phyloP scores from a whole-genome alignment of 495 filamentous ascomycete species.

The Penicillium dipodomyicola region DNA sequence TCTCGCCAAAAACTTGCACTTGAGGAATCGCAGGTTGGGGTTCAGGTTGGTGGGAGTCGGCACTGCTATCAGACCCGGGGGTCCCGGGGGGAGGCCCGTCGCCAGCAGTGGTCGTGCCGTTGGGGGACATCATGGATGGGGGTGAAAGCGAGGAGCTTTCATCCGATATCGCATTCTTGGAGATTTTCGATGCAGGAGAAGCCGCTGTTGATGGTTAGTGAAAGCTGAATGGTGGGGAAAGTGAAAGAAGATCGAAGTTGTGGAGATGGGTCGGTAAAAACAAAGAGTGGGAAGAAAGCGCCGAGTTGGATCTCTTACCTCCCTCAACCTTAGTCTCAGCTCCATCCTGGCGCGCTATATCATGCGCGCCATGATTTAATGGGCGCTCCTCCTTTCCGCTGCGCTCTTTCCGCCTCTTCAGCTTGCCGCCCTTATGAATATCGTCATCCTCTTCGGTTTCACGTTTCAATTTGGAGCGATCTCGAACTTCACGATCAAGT shows the following conservation, averaged over 20 bases:
- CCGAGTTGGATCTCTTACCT: constrained; percentile 50
- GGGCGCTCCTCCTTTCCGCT: constrained; percentile 56
- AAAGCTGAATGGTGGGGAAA: constrained; percentile 13
- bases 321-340: constrained; percentile 52
- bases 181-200: constrained; percentile 48
- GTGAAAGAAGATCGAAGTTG: constrained; percentile 12
- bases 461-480: constrained; percentile 49
- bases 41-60: constrained; percentile 71
- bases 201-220: constrained; percentile 30
- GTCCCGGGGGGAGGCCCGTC: constrained; percentile 45
- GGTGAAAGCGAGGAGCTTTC: constrained; percentile 61
- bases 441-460: constrained; percentile 58
- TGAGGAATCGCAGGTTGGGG: constrained; percentile 72
- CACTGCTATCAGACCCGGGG: constrained; percentile 58
- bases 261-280: constrained; percentile 16
- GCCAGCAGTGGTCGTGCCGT: constrained; percentile 51
- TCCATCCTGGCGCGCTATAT: constrained; percentile 65
- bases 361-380: constrained; percentile 60
- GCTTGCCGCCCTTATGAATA: constrained; percentile 43
- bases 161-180: constrained; percentile 55
- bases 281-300: constrained; percentile 17
- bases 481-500: constrained; percentile 40
- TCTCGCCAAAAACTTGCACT: constrained; percentile 81
- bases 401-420: constrained; percentile 54
- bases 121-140: constrained; percentile 48